Conservation (phyloP, 1,139 yeast genomes). For the Pichia norvegensis region DNA sequence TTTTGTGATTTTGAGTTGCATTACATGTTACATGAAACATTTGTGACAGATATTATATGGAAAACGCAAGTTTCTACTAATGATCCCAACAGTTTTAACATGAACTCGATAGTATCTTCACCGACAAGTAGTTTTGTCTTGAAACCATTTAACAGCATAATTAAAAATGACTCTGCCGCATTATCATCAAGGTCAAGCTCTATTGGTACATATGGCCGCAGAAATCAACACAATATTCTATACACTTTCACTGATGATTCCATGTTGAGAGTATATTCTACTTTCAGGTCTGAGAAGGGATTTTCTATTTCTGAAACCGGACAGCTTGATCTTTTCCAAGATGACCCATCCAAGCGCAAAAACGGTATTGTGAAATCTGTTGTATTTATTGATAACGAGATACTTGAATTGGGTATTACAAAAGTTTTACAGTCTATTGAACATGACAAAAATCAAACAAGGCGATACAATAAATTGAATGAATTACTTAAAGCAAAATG, state of each 20-base stretch:
- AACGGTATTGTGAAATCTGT: conserved; percentile 32
- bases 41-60: conserved; percentile 53
- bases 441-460: conserved; percentile 12
- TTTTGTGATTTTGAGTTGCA: conserved; percentile 64
- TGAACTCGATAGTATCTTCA: conserved; percentile 1
- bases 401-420: conserved; percentile 36
- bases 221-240: conserved; percentile 36
- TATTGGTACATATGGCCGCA: conserved; percentile 10
- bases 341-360: conserved; percentile 17
- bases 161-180: conserved; percentile 15
- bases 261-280: conserved; percentile 63
- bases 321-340: conserved; percentile 36
- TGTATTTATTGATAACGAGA: conserved; percentile 50
- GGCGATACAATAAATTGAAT: conserved; percentile 17
- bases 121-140: conserved; percentile 14
- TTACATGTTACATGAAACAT: conserved; percentile 57
- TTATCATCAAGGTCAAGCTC: conserved; percentile 13
- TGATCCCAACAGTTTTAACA: conserved; percentile 2
- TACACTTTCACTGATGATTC: conserved; percentile 55
- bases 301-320: conserved; percentile 58
- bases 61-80: conserved; percentile 23
- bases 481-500: conserved; percentile 30
- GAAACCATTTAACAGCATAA: conserved; percentile 25
- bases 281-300: conserved; percentile 53
- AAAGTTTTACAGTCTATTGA: conserved; percentile 25